phyloP scores from a whole-genome alignment of 2,329 filamentous ascomycete species.

The Exophiala sp. region DNA sequence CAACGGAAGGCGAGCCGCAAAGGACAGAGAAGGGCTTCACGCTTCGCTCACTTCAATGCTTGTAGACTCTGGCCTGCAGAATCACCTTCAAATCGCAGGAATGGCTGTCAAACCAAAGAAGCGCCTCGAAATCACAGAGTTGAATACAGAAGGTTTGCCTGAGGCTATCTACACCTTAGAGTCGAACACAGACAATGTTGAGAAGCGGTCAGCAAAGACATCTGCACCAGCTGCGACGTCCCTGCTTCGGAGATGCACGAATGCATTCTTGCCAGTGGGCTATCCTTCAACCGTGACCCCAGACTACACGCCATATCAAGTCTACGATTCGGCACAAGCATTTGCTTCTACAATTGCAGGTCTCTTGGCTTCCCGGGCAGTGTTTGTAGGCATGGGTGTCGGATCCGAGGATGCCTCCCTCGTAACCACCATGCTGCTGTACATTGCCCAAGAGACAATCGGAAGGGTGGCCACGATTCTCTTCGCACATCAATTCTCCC shows the following conservation, averaged over 20 bases:
- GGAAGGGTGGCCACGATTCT: slow-evolving; percentile 79
- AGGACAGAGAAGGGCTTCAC: background rate
- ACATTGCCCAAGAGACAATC: slow-evolving; percentile 76
- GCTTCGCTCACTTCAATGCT: background rate
- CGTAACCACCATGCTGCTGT: slow-evolving; percentile 61
- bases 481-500: slow-evolving; percentile 78
- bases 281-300: slow-evolving; percentile 81
- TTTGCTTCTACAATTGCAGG: slow-evolving; percentile 79
- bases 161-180: slow-evolving; percentile 5
- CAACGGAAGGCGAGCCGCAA: too few relatives aligned
- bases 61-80: background rate
- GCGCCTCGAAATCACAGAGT: slow-evolving; percentile 11
- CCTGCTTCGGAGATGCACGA: slow-evolving; percentile 43
- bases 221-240: background rate
- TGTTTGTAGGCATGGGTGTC: slow-evolving; percentile 71
- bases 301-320: slow-evolving; percentile 59
- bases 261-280: slow-evolving; percentile 81
- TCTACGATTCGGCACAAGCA: slow-evolving; percentile 70
- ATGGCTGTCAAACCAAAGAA: background rate
- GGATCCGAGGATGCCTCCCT: slow-evolving; percentile 72
- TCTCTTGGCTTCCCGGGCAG: slow-evolving; percentile 75
- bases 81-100: background rate
- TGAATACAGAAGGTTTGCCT: slow-evolving; percentile 11
- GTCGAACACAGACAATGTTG: background rate
- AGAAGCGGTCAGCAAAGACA: background rate